Percentiles rank a stretch among this genome's conserved stretches.
These are phyloP conservation scores for Polychytrium aggregatum DNA, from an alignment of 192 early-diverging fungal species.

Conservation along the genomic window DNA sequence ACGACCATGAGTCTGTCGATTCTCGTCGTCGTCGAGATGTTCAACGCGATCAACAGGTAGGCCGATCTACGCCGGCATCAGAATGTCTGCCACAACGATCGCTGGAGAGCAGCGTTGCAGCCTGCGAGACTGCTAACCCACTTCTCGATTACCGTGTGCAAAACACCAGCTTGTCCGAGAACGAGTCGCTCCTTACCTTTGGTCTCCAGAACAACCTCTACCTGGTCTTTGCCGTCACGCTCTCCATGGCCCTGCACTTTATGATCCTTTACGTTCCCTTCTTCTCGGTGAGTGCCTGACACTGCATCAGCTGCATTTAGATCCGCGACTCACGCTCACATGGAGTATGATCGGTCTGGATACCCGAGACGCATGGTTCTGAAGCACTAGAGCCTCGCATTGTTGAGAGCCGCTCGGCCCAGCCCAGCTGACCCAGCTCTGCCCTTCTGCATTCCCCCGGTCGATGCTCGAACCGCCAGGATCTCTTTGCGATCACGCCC, in stretches of 20 bases:
- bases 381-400: no score
- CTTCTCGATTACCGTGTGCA: no score
- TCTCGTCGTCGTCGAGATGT: conserved; percentile 96
- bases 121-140: no score
- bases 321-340: neutral
- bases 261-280: conserved; percentile 96
- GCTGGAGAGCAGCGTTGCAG: no score
- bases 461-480: conserved; percentile 7
- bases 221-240: conserved; percentile 66
- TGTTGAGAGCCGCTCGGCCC: no score
- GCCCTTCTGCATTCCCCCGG: no score
- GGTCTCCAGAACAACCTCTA: conserved; percentile 88
- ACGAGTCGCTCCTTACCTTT: conserved; percentile 82
- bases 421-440: no score
- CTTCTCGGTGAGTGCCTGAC: conserved; percentile 53
- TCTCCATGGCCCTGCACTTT: conserved; percentile 91
- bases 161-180: conserved; percentile 79
- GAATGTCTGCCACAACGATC: no score
- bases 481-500: conserved; percentile 80
- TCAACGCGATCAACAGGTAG: conserved; percentile 89
- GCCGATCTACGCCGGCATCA: no score
- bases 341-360: conserved; percentile 10
- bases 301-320: no score
- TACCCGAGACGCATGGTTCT: no score
- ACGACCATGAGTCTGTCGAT: conserved; percentile 94